Evolutionary conservation across 352 stramenopile genomes (phyloP).

Genomic region (Halophytophthora polymorphica): DNA sequence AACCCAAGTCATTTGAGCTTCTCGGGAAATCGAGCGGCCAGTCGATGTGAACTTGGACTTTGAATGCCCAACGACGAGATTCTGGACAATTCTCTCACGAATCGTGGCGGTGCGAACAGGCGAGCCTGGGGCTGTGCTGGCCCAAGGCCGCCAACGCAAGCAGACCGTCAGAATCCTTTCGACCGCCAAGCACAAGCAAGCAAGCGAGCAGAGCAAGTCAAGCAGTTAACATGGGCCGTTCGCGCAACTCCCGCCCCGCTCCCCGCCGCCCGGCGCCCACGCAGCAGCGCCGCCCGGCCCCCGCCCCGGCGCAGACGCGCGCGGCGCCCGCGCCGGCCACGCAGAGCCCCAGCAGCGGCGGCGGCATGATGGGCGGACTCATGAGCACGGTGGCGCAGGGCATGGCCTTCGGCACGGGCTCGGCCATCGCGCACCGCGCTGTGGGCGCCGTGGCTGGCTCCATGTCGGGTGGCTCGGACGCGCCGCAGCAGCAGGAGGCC

Average conservation of each 20-base stretch:
- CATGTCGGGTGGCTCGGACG: constrained; percentile 58
- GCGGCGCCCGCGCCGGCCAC: constrained; percentile 50
- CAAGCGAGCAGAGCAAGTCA: constrained; percentile 17
- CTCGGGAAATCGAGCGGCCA: too few species aligned
- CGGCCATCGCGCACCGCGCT: constrained; percentile 93
- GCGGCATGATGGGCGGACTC: constrained; percentile 93
- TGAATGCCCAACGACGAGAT: constrained; percentile 18
- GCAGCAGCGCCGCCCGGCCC: constrained; percentile 35
- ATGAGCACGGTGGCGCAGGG: constrained; percentile 95
- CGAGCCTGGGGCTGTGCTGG: too few species aligned
- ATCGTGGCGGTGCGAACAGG: constrained; percentile 2
- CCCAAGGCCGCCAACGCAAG: too few species aligned
- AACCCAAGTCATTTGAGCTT: too few species aligned
- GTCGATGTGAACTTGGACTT: too few species aligned
- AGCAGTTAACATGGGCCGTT: constrained; percentile 51
- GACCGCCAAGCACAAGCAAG: constrained; percentile 18
- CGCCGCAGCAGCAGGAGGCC: constrained; percentile 38
- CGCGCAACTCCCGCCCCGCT: constrained; percentile 53
- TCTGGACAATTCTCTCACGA: constrained; percentile 37
- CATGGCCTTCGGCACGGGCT: constrained; percentile 98
- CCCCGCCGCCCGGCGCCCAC: constrained; percentile 41
- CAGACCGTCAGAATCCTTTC: constrained; percentile 32
- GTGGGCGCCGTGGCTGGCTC: constrained; percentile 75
- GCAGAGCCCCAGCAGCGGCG: constrained; percentile 44
- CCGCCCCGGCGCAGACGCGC: constrained; percentile 51